Evolutionary conservation across 768 basidiomycete genomes (phyloP).

Genomic region (Lentinula lateritia): DNA sequence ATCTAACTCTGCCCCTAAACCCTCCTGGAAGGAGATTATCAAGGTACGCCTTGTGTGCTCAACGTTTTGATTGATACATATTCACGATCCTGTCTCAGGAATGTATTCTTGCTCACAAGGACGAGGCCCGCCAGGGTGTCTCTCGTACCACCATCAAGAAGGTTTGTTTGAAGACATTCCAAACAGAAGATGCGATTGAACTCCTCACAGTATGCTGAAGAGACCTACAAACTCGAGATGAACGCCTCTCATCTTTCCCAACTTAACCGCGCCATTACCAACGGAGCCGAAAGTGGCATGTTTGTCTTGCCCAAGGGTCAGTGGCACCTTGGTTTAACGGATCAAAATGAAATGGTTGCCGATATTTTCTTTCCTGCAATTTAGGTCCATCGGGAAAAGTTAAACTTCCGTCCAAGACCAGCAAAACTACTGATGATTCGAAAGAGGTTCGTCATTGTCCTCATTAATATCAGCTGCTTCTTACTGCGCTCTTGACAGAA

Average conservation of each 20-base stretch:
- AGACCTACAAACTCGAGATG: slow-evolving; percentile 72
- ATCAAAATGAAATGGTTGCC: no score
- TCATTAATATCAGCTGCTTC: neutral
- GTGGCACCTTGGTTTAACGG: neutral
- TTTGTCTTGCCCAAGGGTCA: slow-evolving; percentile 28
- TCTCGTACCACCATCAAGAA: slow-evolving; percentile 80
- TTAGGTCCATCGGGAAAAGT: slow-evolving; percentile 52
- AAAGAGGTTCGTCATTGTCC: slow-evolving; percentile 1
- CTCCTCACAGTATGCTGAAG: slow-evolving; percentile 65
- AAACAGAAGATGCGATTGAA: slow-evolving; percentile 12
- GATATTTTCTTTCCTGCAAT: slow-evolving; percentile 1
- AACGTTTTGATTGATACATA: neutral
- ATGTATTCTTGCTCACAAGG: slow-evolving; percentile 61
- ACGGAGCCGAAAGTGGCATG: slow-evolving; percentile 50
- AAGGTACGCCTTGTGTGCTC: slow-evolving; percentile 25
- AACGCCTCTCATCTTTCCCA: slow-evolving; percentile 62
- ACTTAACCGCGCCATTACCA: slow-evolving; percentile 67
- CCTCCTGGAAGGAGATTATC: slow-evolving; percentile 54
- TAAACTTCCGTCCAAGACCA: slow-evolving; percentile 56
- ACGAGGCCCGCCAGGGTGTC: slow-evolving; percentile 66
- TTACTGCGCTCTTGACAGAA: slow-evolving; percentile 26
- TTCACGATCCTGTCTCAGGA: slow-evolving; percentile 40
- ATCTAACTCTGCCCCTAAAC: slow-evolving; percentile 26
- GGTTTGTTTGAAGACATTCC: slow-evolving; percentile 31
- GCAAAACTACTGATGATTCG: slow-evolving; percentile 25